These are phyloP conservation scores for Colletotrichum sp. DNA, from an alignment of 2,329 filamentous ascomycete genomes.

Conservation along the genomic window DNA sequence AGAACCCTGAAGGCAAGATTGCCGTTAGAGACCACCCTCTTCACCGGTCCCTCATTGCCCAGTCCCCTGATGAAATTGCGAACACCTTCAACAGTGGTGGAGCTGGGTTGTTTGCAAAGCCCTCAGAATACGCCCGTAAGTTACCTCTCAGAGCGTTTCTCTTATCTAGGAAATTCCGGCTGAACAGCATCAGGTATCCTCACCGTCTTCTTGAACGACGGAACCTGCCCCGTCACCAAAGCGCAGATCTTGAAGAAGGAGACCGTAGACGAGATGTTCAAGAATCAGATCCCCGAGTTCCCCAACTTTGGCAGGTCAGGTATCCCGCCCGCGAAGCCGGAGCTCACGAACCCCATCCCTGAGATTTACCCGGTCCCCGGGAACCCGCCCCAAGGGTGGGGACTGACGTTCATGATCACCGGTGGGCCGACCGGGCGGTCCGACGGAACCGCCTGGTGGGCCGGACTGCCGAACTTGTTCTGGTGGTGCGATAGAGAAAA, in stretches of 20 bases:
- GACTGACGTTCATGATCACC: conserved; percentile 60
- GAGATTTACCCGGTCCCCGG: conserved; percentile 54
- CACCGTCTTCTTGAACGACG: conserved; percentile 67
- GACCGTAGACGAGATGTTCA: conserved; percentile 69
- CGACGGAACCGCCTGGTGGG: conserved; percentile 58
- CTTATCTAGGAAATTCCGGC: accelerated
- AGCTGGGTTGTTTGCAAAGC: conserved; percentile 64
- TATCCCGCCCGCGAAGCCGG: conserved; percentile 51
- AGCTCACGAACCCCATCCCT: conserved; percentile 49
- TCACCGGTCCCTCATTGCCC: conserved; percentile 48
- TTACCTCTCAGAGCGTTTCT: background rate
- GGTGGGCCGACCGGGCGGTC: conserved; percentile 58
- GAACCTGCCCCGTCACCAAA: conserved; percentile 62
- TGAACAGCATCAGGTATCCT: conserved; percentile 54
- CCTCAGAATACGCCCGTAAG: conserved; percentile 64
- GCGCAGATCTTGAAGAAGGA: conserved; percentile 56
- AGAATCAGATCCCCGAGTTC: conserved; percentile 63
- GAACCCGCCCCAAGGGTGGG: conserved; percentile 67
- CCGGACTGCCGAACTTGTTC: conserved; percentile 63
- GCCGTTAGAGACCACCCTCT: conserved; percentile 53
- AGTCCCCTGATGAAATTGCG: conserved; percentile 33
- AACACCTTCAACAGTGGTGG: conserved; percentile 62
- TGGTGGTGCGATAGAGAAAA: conserved; percentile 69
- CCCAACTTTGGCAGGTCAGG: conserved; percentile 55
- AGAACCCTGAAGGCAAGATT: conserved; percentile 48